Base-by-base conservation (phyloP, 768 basidiomycete genomes). In the Auricularia sp. region DNA sequence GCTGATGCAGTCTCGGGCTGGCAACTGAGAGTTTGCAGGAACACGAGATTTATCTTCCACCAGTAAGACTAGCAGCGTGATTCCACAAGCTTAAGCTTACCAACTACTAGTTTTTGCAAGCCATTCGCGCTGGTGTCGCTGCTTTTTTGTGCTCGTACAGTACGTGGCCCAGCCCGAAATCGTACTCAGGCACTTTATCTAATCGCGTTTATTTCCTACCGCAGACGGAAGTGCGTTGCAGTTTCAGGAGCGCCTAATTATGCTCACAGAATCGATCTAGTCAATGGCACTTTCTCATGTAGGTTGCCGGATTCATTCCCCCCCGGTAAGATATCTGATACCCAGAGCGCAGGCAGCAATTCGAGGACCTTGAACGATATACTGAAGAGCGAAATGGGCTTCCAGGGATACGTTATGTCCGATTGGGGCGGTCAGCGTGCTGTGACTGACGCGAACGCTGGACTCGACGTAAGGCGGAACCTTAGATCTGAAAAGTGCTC, bases 381-480 rank as follows among this genome's bases (percentile, higher is more conserved):
- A 2, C 68, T 73, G 43, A 73, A 74, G 66, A 58, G 35, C 2
- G 70, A 73, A 44, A 62, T 67, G 18, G 70, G 64, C 16, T 70
- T 71, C 65, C 66, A 72, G 64, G 74, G 73, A 33, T 65, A 61
- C 59, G 39, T 58, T 56, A 60, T 34, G 21, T 58, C 63, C 54
- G 88, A 89, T 70, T 89, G 87, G 88, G 72, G 76, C 68, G 87
- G 83, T n/a, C 87, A 85, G 3, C 81, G 83, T 66, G 83, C 81
- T 3, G 83, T 71, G n/a, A 68, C 79, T 3, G 80, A 84, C 1
- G 82, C 83, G 12, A 85, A 85, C 66, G 73, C 77, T 36, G 87
- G 87, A 18, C 78, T 87, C 12, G 87, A 87, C 70, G 87, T 84
- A 64, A 62, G 82, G 36, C 36, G 43, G 69, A 36, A n/a, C 6